Evolutionary conservation across 768 basidiomycete genomes (phyloP), one percentile per base, ranked within the genome.

Genomic region (Cyclocybe cylindracea): DNA sequence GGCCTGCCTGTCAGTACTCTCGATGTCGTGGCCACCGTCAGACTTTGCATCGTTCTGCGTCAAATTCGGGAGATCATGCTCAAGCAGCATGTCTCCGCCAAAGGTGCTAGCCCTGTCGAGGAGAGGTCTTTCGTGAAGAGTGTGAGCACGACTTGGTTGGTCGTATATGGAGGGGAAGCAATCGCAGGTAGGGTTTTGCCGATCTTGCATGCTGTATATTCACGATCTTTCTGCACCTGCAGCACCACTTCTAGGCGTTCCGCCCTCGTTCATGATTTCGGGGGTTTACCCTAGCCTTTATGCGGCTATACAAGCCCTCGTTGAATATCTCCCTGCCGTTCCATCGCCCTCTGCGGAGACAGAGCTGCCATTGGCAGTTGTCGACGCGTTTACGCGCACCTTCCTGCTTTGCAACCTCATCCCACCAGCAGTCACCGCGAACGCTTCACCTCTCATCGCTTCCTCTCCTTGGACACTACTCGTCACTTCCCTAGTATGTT

Each of bases 211-310:
- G 33, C 13, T 32, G 44, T 46, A 31, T 44, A 52, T 36, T 46
- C 38, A 41, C 29, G 43, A 14, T 50, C 32, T 50, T 14, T 24
- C 36, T 33, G 10, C n/a, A 13, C 39, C 5, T 34, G 31, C 58
- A 89, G 88, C 77, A 10, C 84, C 88, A 34, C 72, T 84, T 31
- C 72, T 91, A 48, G 79, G 85, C 3, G 59, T 80, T 29, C 78
- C 89, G 1, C 83, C 90, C 0, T 92, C 91, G 7, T 94, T 94
- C 72, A 81, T 94, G 77, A 54, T 84, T n/a, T 88, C 86, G 1
- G 86, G 86, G 1, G 75, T 80, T 7, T 75, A 83, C 4, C 84
- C 87, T 1, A 66, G 77, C 1, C 72, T 94, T 24, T 93, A 87
- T 66, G 68, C 78, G 8, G 63, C 67, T 10, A 69, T 77, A 0